Evolutionary conservation across 495 filamentous ascomycete genomes (phyloP).

Genomic region (Penicillium macrosclerotiorum): DNA sequence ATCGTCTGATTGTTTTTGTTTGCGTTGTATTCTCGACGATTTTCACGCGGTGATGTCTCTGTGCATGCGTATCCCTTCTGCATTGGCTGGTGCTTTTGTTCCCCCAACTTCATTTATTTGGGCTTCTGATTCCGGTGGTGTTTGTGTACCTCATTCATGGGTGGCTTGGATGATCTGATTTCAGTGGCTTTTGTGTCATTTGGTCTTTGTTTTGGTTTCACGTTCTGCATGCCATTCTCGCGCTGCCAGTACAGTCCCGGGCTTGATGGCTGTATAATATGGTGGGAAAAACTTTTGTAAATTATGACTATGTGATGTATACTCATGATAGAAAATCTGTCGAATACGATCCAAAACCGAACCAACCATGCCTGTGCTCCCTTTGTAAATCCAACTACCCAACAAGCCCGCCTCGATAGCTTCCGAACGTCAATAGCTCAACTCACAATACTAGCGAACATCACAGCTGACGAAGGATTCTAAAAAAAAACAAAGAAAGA

Average conservation of each 20-base stretch:
- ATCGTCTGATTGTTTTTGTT: no score
- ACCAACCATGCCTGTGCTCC: background rate
- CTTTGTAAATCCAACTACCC: background rate
- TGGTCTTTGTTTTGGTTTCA: background rate
- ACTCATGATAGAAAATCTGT: slow-evolving; percentile 2
- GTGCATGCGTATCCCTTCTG: slow-evolving; percentile 19
- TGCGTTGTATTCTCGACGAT: slow-evolving; percentile 1
- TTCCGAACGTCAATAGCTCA: no score
- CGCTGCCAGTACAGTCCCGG: background rate
- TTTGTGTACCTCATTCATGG: slow-evolving; percentile 3
- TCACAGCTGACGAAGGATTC: no score
- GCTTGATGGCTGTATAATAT: background rate
- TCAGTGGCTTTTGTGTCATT: background rate
- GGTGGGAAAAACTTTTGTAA: slow-evolving; percentile 1
- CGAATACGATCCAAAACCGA: background rate
- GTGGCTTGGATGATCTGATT: background rate
- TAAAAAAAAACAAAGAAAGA: no score
- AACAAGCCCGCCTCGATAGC: background rate
- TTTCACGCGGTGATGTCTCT: slow-evolving; percentile 27
- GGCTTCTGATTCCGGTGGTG: background rate
- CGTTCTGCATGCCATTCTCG: background rate
- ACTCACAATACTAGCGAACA: no score
- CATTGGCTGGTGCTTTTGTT: slow-evolving; percentile 19
- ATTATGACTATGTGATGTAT: slow-evolving; percentile 4
- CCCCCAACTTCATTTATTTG: no score